Evolutionary conservation across 1,284 basidiomycete species (phyloP), one percentile per base, ranked within the genome.

Genomic region (Cryptococcus sp.): DNA sequence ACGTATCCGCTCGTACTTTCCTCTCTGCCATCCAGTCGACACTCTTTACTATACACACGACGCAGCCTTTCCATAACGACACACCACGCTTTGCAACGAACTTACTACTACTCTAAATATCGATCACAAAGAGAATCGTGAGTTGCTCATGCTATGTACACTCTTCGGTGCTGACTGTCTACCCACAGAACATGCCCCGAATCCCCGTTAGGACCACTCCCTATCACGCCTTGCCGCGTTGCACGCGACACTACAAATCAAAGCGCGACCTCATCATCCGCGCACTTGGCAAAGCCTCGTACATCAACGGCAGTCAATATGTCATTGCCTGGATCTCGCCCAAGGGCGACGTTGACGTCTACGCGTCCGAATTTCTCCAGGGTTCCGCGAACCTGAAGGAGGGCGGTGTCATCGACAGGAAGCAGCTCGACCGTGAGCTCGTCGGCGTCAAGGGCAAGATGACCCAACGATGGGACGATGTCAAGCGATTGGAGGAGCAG

Each of bases 231-330:
- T 77, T 82, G 13, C 78, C 80, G 8, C 77, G 81, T 44, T 82
- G 82, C 64, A 82, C 81, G 51, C 72, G 82, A 15, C 82, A 83
- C 66, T 83, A 79, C 74, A 82, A 82, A 67, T 79, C 81, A 57
- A 83, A 83, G 63, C 79, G 82, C 59, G 82, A 83, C 64, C 77
- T 82, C 56, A 80, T 84, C 58, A 75, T 83, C 1, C 78, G 81
- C 35, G 75, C 79, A 0, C 77, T 83, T 17, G 82, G 82, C 61
- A 77, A 78, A 65, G 73, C 77, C 13, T 76, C 77, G 2, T 78
- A 78, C 69, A 81, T 82, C 76, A 83, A 83, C 67, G 82, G 82
- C 17, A 78, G 76, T 20, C 82, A 83, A 60, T 84, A 82, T 68
- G 80, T 82, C 56, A 80, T 84, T 60, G 70, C 82, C 53, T 82